Base-by-base conservation (phyloP, 176 grass and related monocot species). In the Alopecurus myosuroides region DNA sequence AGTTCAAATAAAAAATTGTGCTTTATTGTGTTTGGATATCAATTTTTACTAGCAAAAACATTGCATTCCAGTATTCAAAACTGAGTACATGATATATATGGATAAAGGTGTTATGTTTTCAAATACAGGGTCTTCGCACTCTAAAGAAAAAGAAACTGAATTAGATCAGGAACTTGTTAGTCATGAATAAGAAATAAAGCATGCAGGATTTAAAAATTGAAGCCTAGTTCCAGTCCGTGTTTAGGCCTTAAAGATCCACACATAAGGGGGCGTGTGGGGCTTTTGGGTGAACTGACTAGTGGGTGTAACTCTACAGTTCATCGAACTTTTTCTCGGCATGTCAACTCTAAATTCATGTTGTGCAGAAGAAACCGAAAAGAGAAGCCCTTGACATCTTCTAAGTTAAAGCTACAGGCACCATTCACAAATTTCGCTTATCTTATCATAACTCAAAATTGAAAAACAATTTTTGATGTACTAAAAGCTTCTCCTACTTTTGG, bases 101-200 rank as follows among this genome's bases (percentile, higher is more conserved):
- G 13, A 19, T 35, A 3, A 70, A 37, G n/a, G 42, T 70, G 45
- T 70, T 70, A 70, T 53, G 31, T 37, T 68, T 62, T n/a, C 36
- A 14, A 69, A 69, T 55, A 70, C 25, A 28, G 9, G n/a, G 52
- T 41, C 15, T 78, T 78, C 36, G 15, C 35, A n/a, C 51, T 17
- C 12, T 17, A 26, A 55, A 69, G 37, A 56, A 85, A 19, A 20
- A 41, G 7, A 77, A 39, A 53, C 30, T 55, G 25, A 67, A 69
- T 17, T 57, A 78, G 40, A 25, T 4, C 4, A 52, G n/a, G 15
- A 65, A 4, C 7, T 2, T 77, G 19, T 70, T 63, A 30, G 39
- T 30, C 42, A 73, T 71, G 7, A 86, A 28, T 40, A 86, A 71
- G 64, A 71, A 77, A 53, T 42, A 55, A 55, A 55, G 52, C 52